Evolutionary conservation across 2,329 filamentous ascomycete genomes (phyloP).

Genomic region (Exophiala sideris): DNA sequence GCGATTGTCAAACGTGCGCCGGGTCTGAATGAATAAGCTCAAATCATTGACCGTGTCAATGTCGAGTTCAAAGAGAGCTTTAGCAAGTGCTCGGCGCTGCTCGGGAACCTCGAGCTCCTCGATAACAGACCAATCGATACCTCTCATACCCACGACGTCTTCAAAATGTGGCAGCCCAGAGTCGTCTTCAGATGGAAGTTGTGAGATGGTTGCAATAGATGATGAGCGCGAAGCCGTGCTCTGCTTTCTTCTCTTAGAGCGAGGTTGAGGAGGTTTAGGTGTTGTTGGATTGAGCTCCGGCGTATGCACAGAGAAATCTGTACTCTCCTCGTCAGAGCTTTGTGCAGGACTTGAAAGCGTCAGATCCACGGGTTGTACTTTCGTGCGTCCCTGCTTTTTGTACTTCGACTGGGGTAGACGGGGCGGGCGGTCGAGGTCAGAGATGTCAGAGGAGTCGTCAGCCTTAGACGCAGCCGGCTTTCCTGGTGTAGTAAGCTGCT

Average conservation of each 20-base stretch:
- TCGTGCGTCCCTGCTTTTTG: slow-evolving; percentile 5
- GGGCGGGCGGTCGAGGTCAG: slow-evolving; percentile 12
- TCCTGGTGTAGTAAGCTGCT: not conserved
- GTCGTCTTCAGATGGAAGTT: slow-evolving; percentile 5
- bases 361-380: slow-evolving; percentile 32
- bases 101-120: slow-evolving; percentile 33
- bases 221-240: not conserved
- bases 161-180: slow-evolving; percentile 16
- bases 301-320: slow-evolving; percentile 33
- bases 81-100: slow-evolving; percentile 35
- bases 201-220: not conserved
- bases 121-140: slow-evolving; percentile 37
- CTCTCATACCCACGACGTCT: slow-evolving; percentile 31
- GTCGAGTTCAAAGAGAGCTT: slow-evolving; percentile 18
- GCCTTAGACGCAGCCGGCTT: not conserved
- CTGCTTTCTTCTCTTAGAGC: not conserved
- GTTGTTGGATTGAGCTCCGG: slow-evolving; percentile 35
- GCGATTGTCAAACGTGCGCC: not conserved
- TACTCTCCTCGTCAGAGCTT: slow-evolving; percentile 8
- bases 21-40: slow-evolving; percentile 1
- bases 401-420: slow-evolving; percentile 16
- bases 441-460: slow-evolving; percentile 13
- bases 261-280: not conserved
- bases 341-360: slow-evolving; percentile 24
- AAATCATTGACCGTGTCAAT: not conserved